Percentiles rank a stretch among this genome's conserved stretches.
Conservation (phyloP, 768 basidiomycete species). For the Suillus occidentalis region DNA sequence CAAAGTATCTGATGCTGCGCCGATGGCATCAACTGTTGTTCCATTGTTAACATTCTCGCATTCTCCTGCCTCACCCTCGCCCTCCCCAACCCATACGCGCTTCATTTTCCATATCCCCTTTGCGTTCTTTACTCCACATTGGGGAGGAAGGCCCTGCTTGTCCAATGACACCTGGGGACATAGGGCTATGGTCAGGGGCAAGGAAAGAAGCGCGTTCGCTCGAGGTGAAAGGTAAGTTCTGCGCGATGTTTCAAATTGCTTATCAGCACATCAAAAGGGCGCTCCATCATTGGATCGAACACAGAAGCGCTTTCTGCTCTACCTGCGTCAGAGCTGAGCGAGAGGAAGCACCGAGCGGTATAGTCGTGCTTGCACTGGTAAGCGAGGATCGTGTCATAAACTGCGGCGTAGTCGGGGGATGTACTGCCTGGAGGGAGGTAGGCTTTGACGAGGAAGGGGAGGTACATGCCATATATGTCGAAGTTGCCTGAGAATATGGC, state of each 20-base stretch:
- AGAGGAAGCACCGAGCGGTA: constrained; percentile 33
- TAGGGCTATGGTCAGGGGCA: constrained; percentile 19
- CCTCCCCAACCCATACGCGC: constrained; percentile 30
- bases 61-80: constrained; percentile 3
- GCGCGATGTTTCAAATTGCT: constrained; percentile 24
- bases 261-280: constrained; percentile 34
- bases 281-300: constrained; percentile 36
- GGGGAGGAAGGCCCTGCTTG: constrained; percentile 21
- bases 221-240: constrained; percentile 29
- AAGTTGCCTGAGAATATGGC: constrained; percentile 35
- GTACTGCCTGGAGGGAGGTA: constrained; percentile 31
- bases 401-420: constrained; percentile 27
- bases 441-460: constrained; percentile 35
- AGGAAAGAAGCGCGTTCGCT: constrained; percentile 28
- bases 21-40: constrained; percentile 7
- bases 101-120: constrained; percentile 37
- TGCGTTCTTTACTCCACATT: constrained; percentile 35
- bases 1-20: constrained; percentile 13
- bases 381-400: constrained; percentile 36
- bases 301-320: constrained; percentile 26
- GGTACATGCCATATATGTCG: constrained; percentile 40
- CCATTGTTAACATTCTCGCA: background rate
- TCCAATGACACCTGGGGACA: constrained; percentile 30
- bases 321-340: constrained; percentile 19
- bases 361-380: constrained; percentile 40